Evolutionary conservation across 1,284 basidiomycete genomes (phyloP).

Genomic region (Hymenochaete sp.): DNA sequence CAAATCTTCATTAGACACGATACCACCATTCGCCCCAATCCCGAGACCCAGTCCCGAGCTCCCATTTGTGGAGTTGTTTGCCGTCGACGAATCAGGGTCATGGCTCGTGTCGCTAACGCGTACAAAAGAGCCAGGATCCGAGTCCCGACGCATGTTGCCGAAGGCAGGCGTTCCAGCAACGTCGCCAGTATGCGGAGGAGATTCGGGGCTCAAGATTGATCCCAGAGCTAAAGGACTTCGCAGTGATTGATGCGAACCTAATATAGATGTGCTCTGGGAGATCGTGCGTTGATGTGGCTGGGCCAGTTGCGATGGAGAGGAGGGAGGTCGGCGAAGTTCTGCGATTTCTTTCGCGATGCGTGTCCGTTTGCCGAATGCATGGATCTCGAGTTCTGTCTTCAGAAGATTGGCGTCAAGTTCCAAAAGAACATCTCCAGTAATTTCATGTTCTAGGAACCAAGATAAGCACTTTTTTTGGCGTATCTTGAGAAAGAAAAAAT

Average conservation of each 20-base stretch:
- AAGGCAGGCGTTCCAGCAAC: conserved; percentile 22
- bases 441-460: conserved; percentile 80
- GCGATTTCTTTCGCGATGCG: conserved; percentile 92
- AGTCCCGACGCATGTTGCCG: conserved; percentile 23
- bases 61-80: conserved; percentile 17
- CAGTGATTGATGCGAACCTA: conserved; percentile 16
- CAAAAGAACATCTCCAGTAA: conserved; percentile 91
- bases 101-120: conserved; percentile 11
- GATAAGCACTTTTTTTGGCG: conserved; percentile 10
- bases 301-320: conserved; percentile 31
- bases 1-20: conserved; percentile 13
- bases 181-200: conserved; percentile 30
- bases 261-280: conserved; percentile 25
- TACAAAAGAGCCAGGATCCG: conserved; percentile 25
- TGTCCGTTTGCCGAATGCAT: conserved; percentile 90
- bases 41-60: conserved; percentile 22
- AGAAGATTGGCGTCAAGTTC: conserved; percentile 90
- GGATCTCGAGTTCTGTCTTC: conserved; percentile 92
- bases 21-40: conserved; percentile 16
- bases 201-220: conserved; percentile 31
- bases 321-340: conserved; percentile 72
- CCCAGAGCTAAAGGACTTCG: conserved; percentile 11
- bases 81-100: conserved; percentile 13
- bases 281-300: conserved; percentile 39
- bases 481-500: neutral